Percentiles rank a stretch among this genome's conserved stretches.
Conservation (phyloP, 768 basidiomycete genomes). For the Mrakia hoshinonis region DNA sequence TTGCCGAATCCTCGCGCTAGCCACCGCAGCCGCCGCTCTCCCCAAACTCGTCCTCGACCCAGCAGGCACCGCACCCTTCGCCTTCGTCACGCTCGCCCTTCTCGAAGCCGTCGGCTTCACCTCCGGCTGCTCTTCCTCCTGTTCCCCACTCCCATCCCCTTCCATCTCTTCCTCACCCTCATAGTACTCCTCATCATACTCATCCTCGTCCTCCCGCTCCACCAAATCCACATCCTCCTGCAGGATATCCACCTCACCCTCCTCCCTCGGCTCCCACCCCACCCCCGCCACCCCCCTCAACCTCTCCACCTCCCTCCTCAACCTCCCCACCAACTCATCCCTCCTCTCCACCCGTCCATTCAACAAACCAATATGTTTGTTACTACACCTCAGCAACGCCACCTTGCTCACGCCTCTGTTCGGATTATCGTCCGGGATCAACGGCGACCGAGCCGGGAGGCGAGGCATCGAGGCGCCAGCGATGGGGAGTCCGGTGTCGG, state of each 20-base stretch:
- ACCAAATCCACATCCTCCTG: not conserved
- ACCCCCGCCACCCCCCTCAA: not conserved
- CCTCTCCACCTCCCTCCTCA: not conserved
- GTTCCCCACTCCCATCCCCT: not conserved
- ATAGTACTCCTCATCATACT: not conserved
- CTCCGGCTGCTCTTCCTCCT: not conserved
- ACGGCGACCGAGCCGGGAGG: conserved; percentile 60
- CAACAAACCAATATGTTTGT: conserved; percentile 59
- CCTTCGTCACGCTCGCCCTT: too few relatives aligned
- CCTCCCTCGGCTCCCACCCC: not conserved
- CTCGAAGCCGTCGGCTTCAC: not conserved
- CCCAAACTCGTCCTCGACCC: not conserved
- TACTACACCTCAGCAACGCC: conserved; percentile 80
- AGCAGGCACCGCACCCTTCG: not conserved
- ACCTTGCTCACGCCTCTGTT: conserved; percentile 92
- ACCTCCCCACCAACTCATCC: not conserved
- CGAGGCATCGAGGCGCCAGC: conserved; percentile 85
- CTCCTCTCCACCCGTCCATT: not conserved
- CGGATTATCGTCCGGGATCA: conserved; percentile 70
- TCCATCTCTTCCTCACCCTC: not conserved
- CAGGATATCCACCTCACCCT: not conserved
- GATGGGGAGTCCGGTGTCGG: conserved; percentile 62
- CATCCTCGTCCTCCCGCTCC: not conserved
- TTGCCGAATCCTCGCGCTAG: not conserved
- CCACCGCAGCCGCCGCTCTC: not conserved